Conservation (phyloP, 2,329 filamentous ascomycete species). For the Colletotrichum magnum region DNA sequence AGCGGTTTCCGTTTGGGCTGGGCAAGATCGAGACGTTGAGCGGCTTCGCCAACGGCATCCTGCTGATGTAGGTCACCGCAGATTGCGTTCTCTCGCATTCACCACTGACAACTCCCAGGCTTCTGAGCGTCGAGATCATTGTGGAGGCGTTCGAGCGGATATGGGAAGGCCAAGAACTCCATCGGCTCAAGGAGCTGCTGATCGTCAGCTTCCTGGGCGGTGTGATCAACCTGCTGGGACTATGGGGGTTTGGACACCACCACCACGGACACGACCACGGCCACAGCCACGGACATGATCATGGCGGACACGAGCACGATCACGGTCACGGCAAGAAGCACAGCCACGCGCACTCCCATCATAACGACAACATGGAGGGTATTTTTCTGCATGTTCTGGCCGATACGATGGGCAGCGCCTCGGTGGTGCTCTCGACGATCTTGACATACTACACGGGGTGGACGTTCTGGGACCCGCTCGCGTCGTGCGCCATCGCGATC, state of each 20-base stretch:
- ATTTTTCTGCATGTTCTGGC: slow-evolving; percentile 97
- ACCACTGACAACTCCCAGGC: slow-evolving; percentile 59
- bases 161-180: slow-evolving; percentile 85
- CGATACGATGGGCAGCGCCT: slow-evolving; percentile 93
- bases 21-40: slow-evolving; percentile 97
- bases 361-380: slow-evolving; percentile 97
- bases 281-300: slow-evolving; percentile 54
- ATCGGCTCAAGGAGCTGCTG: slow-evolving; percentile 87
- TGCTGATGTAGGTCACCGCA: slow-evolving; percentile 78
- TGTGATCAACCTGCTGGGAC: slow-evolving; percentile 91
- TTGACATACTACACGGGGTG: slow-evolving; percentile 90
- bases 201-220: slow-evolving; percentile 90
- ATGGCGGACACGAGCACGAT: slow-evolving; percentile 60
- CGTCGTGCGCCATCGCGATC: slow-evolving; percentile 92
- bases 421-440: slow-evolving; percentile 92
- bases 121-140: slow-evolving; percentile 96
- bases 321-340: slow-evolving; percentile 59
- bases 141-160: slow-evolving; percentile 94
- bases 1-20: slow-evolving; percentile 93
- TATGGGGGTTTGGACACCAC: slow-evolving; percentile 84
- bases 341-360: slow-evolving; percentile 60
- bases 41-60: slow-evolving; percentile 96
- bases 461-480: slow-evolving; percentile 94
- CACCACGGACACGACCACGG: slow-evolving; percentile 67
- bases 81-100: accelerated